Evolutionary conservation across 495 filamentous ascomycete species (phyloP).

Genomic region (Tuber indicum): DNA sequence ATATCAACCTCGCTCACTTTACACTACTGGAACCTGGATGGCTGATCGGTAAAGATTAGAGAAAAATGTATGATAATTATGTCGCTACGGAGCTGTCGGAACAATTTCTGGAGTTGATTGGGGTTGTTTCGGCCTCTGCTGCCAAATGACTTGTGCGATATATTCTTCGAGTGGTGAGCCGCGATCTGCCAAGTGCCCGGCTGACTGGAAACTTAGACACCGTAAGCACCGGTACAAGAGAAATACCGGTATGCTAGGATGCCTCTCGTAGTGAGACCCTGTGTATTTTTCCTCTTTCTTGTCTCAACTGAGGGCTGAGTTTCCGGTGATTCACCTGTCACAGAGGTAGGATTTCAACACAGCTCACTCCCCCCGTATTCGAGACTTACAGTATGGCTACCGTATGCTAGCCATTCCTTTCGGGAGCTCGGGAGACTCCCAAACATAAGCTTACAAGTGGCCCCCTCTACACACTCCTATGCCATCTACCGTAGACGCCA

Average conservation of each 20-base stretch:
- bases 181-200: background rate
- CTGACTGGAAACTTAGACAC: background rate
- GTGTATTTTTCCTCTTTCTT: too few species aligned
- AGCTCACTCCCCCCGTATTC: too few species aligned
- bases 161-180: background rate
- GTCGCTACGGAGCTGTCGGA: background rate
- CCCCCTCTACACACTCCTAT: background rate
- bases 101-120: background rate
- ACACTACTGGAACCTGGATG: background rate
- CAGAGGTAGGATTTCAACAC: too few species aligned
- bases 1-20: background rate
- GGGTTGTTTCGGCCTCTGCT: background rate
- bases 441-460: background rate
- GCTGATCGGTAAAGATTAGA: background rate
- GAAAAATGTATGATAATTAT: background rate
- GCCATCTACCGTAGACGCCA: background rate
- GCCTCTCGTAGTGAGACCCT: too few species aligned
- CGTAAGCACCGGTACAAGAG: too few species aligned
- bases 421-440: background rate
- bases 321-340: too few species aligned
- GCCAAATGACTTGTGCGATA: background rate
- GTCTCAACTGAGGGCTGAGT: too few species aligned
- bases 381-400: background rate
- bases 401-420: background rate
- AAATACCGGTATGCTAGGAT: too few species aligned